These are phyloP conservation scores for Arachnopeziza araneosa DNA, from an alignment of 2,329 filamentous ascomycete genomes.

Conservation along the genomic window DNA sequence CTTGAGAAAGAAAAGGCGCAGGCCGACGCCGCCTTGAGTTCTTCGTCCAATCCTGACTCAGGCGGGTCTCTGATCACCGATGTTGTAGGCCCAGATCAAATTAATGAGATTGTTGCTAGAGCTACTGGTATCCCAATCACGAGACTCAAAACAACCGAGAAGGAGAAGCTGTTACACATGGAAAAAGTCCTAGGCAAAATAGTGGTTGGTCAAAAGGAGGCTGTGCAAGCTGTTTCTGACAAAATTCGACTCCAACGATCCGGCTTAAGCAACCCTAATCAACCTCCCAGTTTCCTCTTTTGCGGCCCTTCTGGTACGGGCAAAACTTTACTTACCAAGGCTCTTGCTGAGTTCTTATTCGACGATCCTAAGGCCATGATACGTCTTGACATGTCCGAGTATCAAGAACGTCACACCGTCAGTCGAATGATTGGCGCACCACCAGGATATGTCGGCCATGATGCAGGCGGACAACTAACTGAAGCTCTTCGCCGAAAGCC, in stretches of 20 bases:
- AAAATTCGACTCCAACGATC: conserved; percentile 93
- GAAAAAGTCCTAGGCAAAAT: conserved; percentile 77
- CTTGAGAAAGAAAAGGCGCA: conserved; percentile 76
- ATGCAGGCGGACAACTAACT: conserved; percentile 91
- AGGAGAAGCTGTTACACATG: conserved; percentile 98
- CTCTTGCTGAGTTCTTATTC: conserved; percentile 94
- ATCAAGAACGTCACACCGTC: conserved; percentile 92
- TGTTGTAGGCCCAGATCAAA: conserved; percentile 92
- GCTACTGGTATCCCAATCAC: conserved; percentile 99
- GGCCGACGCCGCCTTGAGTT: conserved; percentile 66
- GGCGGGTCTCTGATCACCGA: conserved; percentile 80
- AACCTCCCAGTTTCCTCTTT: conserved; percentile 97
- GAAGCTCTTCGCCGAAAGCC: conserved; percentile 90
- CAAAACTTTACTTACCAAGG: conserved; percentile 96
- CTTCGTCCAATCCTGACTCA: conserved; percentile 46
- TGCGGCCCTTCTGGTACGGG: conserved; percentile 97
- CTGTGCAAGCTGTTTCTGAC: conserved; percentile 87
- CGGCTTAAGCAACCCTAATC: conserved; percentile 90
- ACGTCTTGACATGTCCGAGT: conserved; percentile 98
- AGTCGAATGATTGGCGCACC: conserved; percentile 97
- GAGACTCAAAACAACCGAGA: conserved; percentile 87
- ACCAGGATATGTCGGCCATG: conserved; percentile 94
- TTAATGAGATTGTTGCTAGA: conserved; percentile 95
- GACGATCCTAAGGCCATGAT: conserved; percentile 98
- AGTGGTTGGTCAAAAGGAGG: conserved; percentile 91